A percentile compares a stretch with the other conserved stretches of the same genome.
phyloP scores from a whole-genome alignment of 306 rosid genomes.

The Trichosanthes cucumerina region DNA sequence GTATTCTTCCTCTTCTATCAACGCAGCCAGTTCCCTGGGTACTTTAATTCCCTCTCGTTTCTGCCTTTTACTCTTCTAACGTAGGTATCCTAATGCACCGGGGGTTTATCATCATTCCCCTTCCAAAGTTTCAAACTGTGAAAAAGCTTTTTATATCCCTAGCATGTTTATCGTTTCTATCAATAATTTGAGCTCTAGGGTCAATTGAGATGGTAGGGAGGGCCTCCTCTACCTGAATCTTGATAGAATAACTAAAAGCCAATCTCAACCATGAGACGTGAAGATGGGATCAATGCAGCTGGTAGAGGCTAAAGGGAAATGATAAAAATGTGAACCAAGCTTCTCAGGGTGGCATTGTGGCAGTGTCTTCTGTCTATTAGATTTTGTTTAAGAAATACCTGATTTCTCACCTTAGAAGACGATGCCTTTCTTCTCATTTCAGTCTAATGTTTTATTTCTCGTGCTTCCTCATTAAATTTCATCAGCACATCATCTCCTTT shows the following conservation, averaged over 20 bases:
- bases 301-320: not conserved
- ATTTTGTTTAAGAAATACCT: not conserved
- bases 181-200: not conserved
- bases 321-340: not conserved
- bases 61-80: not conserved
- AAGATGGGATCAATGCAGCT: not conserved
- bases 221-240: not conserved
- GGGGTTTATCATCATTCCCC: not conserved
- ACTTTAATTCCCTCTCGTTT: not conserved
- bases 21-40: not conserved
- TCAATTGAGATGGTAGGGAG: not conserved
- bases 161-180: not conserved
- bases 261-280: not conserved
- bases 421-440: not conserved
- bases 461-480: no score
- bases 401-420: not conserved
- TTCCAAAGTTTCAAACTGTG: no score
- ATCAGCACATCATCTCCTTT: no score
- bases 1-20: not conserved
- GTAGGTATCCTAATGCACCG: not conserved
- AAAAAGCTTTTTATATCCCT: not conserved
- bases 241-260: not conserved
- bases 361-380: not conserved
- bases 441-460: not conserved
- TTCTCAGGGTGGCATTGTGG: not conserved